A percentile compares a stretch with the other conserved stretches of the same genome.
Conservation (phyloP, 2,329 filamentous ascomycete species). For the Claviceps monticola region DNA sequence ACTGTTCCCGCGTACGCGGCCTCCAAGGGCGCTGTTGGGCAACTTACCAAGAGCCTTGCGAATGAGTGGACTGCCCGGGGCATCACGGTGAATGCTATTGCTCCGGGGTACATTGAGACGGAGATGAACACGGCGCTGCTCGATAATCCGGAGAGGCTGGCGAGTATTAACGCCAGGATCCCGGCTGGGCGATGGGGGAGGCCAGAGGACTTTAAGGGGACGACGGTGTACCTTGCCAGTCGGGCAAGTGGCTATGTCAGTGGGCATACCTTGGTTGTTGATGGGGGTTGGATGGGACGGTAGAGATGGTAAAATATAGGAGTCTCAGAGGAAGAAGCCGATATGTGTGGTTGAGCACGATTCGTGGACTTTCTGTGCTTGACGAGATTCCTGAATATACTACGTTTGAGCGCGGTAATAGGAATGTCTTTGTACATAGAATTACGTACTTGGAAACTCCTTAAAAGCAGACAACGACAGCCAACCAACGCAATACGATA, state of each 20-base stretch:
- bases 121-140: conserved; percentile 86
- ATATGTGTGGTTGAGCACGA: not conserved
- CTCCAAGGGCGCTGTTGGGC: conserved; percentile 70
- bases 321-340: not conserved
- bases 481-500: too few relatives aligned
- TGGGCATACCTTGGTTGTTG: conserved; percentile 70
- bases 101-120: conserved; percentile 82
- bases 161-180: conserved; percentile 65
- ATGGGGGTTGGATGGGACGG: conserved; percentile 88
- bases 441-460: too few relatives aligned
- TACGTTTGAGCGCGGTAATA: too few relatives aligned
- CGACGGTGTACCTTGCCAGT: conserved; percentile 63
- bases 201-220: conserved; percentile 81
- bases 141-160: conserved; percentile 52
- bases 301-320: conserved; percentile 19
- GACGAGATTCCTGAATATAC: too few relatives aligned
- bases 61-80: conserved; percentile 79
- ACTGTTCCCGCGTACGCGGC: conserved; percentile 83
- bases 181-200: conserved; percentile 72
- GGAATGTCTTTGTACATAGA: too few relatives aligned
- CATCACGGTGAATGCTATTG: conserved; percentile 76
- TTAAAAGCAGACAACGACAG: too few relatives aligned
- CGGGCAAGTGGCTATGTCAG: conserved; percentile 67
- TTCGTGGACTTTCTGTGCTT: not conserved
- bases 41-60: conserved; percentile 70